A percentile compares a stretch with the other conserved stretches of the same genome.
Evolutionary conservation across 1,284 basidiomycete species (phyloP).

Genomic region (Spongiforma sp.): DNA sequence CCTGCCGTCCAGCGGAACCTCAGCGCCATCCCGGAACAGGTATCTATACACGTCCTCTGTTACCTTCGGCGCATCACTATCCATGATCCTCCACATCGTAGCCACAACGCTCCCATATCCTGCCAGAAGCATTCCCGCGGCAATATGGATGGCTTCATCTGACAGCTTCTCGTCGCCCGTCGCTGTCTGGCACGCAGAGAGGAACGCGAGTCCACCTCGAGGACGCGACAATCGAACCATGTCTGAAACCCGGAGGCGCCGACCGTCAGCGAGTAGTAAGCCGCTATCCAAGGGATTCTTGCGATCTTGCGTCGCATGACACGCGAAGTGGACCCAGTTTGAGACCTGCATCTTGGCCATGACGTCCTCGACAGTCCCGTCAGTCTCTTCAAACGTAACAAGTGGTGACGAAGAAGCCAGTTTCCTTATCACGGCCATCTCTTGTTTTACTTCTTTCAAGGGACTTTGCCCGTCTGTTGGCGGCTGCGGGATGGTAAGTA

Average conservation of each 20-base stretch:
- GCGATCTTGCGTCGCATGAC: neutral
- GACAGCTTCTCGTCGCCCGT: no score
- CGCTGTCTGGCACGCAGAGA: neutral
- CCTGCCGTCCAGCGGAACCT: no score
- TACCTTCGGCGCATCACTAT: no score
- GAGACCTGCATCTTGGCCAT: neutral
- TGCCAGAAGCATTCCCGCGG: no score
- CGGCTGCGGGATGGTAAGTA: constrained; percentile 17
- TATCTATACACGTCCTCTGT: no score
- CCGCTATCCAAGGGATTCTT: neutral
- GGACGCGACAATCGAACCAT: neutral
- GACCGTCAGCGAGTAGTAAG: neutral
- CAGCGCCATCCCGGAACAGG: no score
- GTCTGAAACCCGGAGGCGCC: neutral
- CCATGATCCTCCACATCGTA: no score
- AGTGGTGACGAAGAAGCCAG: neutral
- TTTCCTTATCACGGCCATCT: constrained; percentile 7
- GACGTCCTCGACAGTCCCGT: constrained; percentile 12
- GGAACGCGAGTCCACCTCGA: neutral
- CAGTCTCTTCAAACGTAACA: constrained; percentile 4
- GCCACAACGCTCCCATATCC: no score
- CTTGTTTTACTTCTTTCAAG: neutral
- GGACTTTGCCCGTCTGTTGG: constrained; percentile 6
- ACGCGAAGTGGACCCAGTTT: neutral
- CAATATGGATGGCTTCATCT: no score